Conservation (phyloP, 2,329 filamentous ascomycete species). For the Ceratocystis albifundus region DNA sequence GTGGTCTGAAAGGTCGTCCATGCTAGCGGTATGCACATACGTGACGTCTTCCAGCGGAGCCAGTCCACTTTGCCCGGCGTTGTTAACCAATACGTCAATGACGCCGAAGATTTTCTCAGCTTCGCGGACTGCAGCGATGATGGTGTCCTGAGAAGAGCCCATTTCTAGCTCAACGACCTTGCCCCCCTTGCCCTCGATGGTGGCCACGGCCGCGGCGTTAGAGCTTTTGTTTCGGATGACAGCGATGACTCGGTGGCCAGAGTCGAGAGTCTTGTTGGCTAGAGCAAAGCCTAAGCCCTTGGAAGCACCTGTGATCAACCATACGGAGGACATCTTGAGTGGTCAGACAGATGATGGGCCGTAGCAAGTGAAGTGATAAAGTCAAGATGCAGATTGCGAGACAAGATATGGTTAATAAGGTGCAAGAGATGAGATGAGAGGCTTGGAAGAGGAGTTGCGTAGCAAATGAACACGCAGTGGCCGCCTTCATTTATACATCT, state of each 20-base stretch:
- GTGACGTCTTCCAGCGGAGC: slow-evolving; percentile 35
- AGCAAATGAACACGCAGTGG: too few relatives aligned
- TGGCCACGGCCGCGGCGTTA: slow-evolving; percentile 29
- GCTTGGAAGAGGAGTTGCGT: too few relatives aligned
- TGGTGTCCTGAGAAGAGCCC: slow-evolving; percentile 29
- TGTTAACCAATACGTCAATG: slow-evolving; percentile 38
- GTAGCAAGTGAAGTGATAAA: neutral
- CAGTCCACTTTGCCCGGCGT: slow-evolving; percentile 35
- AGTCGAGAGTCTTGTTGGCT: slow-evolving; percentile 33
- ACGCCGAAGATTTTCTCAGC: slow-evolving; percentile 33
- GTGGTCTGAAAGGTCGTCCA: neutral
- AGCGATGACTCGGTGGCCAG: slow-evolving; percentile 40
- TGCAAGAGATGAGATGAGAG: too few relatives aligned
- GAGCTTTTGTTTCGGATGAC: slow-evolving; percentile 33
- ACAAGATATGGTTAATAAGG: neutral
- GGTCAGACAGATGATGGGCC: neutral
- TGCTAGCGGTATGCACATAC: slow-evolving; percentile 13
- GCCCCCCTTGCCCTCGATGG: slow-evolving; percentile 27
- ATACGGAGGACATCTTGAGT: slow-evolving; percentile 29
- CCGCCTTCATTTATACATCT: too few relatives aligned
- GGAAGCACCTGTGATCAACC: slow-evolving; percentile 41
- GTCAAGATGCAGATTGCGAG: neutral
- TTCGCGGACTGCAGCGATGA: slow-evolving; percentile 31
- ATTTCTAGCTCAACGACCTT: slow-evolving; percentile 33
- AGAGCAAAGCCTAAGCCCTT: slow-evolving; percentile 38